Conservation (phyloP, 805 yeast species). For the Hanseniaspora lachancei region DNA sequence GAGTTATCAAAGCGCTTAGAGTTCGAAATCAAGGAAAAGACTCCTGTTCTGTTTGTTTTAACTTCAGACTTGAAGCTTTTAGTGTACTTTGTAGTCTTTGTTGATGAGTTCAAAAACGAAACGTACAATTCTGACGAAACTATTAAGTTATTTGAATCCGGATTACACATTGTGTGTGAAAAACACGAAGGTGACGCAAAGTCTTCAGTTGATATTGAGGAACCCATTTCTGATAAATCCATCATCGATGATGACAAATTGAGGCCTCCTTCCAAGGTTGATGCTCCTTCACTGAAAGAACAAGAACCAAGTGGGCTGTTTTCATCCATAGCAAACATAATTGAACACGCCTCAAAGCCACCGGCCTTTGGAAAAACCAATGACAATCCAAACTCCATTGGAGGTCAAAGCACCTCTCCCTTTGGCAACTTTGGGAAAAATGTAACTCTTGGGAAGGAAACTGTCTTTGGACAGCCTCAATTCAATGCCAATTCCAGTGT, state of each 20-base stretch:
- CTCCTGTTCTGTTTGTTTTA: constrained; percentile 54
- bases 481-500: constrained; percentile 18
- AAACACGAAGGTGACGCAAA: not conserved
- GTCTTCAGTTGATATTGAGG: not conserved
- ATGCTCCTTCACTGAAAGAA: not conserved
- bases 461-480: constrained; percentile 17
- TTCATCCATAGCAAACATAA: not conserved
- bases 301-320: not conserved
- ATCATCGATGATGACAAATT: not conserved
- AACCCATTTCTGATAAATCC: not conserved
- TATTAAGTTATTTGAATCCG: not conserved
- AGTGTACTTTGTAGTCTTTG: constrained; percentile 53
- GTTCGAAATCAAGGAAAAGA: constrained; percentile 43
- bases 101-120: constrained; percentile 34
- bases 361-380: not conserved
- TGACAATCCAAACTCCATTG: not conserved
- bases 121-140: constrained; percentile 20
- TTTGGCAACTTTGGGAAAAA: not conserved
- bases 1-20: constrained; percentile 45
- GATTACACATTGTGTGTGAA: constrained; percentile 2
- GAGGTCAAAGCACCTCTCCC: not conserved
- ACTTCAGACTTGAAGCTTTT: constrained; percentile 50
- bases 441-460: not conserved
- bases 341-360: not conserved
- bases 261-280: not conserved